Evolutionary conservation across 2,329 filamentous ascomycete species (phyloP).

Genomic region (Cordyceps javanica): DNA sequence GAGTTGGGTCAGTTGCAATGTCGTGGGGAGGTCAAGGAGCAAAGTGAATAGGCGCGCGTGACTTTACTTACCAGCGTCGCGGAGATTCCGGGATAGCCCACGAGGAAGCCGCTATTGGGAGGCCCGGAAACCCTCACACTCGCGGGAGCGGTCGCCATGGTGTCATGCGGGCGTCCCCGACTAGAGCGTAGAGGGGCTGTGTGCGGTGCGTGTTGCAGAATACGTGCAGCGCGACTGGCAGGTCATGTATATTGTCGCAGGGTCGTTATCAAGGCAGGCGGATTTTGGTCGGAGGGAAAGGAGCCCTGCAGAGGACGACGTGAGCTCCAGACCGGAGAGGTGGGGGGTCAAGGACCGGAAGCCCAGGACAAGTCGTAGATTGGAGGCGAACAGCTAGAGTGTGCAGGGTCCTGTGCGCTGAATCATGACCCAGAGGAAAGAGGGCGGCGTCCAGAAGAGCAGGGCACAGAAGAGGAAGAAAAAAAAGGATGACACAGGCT

Average conservation of each 20-base stretch:
- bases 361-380: not conserved
- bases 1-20: conserved; percentile 17
- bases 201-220: not conserved
- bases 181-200: not conserved
- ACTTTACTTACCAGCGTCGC: conserved; percentile 76
- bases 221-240: not conserved
- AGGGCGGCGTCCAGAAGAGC: not conserved
- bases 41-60: conserved; percentile 13
- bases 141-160: conserved; percentile 30
- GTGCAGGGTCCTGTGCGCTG: not conserved
- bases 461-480: not conserved
- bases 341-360: conserved; percentile 2
- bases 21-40: not conserved
- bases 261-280: not conserved
- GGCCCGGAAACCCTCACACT: conserved; percentile 90
- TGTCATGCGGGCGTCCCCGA: conserved; percentile 55
- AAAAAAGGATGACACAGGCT: not conserved
- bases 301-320: not conserved
- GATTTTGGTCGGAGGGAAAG: not conserved
- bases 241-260: not conserved
- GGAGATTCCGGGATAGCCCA: conserved; percentile 96
- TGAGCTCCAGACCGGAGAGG: not conserved
- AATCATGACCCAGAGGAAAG: not conserved
- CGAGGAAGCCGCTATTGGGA: conserved; percentile 92
- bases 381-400: not conserved